Evolutionary conservation across 2,329 filamentous ascomycete genomes (phyloP).

Genomic region (Geosmithia flava): DNA sequence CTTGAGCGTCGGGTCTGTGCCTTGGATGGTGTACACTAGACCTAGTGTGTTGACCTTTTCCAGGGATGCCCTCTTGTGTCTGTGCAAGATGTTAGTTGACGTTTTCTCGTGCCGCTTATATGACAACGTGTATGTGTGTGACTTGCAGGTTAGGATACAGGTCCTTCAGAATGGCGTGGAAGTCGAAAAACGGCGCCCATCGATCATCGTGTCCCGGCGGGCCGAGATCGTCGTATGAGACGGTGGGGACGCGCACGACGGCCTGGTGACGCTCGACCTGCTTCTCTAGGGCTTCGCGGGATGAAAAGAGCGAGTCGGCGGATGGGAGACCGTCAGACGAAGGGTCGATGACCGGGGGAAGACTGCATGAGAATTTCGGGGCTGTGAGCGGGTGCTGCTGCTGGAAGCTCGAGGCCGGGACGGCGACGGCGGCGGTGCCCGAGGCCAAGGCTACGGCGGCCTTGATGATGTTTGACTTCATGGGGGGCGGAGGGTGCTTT

Average conservation of each 20-base stretch:
- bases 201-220: slow-evolving; percentile 38
- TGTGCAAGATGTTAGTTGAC: slow-evolving; percentile 5
- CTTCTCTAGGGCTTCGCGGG: slow-evolving; percentile 17
- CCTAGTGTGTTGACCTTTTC: slow-evolving; percentile 52
- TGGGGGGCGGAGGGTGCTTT: too few species aligned
- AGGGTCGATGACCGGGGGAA: slow-evolving; percentile 20
- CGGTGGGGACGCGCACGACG: slow-evolving; percentile 40
- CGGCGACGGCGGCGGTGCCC: neutral
- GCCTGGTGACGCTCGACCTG: slow-evolving; percentile 38
- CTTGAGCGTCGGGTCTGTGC: slow-evolving; percentile 34
- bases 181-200: slow-evolving; percentile 39
- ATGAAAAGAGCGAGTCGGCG: slow-evolving; percentile 16
- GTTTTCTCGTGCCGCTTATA: neutral
- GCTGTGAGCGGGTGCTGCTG: neutral
- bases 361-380: slow-evolving; percentile 12
- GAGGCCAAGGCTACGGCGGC: neutral
- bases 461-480: neutral
- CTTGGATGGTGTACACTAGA: slow-evolving; percentile 46
- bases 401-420: neutral
- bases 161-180: slow-evolving; percentile 32
- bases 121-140: neutral
- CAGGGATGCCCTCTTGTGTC: slow-evolving; percentile 26
- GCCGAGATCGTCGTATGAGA: slow-evolving; percentile 45
- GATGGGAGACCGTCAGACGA: slow-evolving; percentile 17
- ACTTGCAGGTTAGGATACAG: slow-evolving; percentile 37